These are phyloP conservation scores for Candida dajiaensis DNA, from an alignment of 805 yeast genomes.

Conservation along the genomic window DNA sequence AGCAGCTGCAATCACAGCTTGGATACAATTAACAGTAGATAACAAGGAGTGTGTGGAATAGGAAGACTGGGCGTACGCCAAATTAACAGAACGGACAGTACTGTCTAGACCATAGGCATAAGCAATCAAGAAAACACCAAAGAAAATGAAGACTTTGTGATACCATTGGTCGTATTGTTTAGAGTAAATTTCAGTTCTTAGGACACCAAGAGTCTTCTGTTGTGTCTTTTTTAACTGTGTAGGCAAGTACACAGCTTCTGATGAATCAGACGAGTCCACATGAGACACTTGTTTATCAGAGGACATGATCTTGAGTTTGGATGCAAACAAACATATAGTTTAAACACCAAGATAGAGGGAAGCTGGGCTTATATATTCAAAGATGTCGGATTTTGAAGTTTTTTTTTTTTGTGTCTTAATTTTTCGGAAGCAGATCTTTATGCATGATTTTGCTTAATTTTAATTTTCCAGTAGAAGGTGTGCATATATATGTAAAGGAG, in stretches of 20 bases:
- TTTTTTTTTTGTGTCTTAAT: neutral
- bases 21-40: slow-evolving; percentile 46
- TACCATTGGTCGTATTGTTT: slow-evolving; percentile 35
- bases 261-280: neutral
- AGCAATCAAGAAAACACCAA: slow-evolving; percentile 47
- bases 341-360: neutral
- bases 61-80: slow-evolving; percentile 40
- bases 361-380: neutral
- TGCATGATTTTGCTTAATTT: neutral
- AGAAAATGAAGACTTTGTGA: slow-evolving; percentile 37
- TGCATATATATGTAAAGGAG: too few relatives aligned
- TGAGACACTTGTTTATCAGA: neutral
- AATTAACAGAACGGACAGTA: slow-evolving; percentile 30
- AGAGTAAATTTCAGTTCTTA: slow-evolving; percentile 49
- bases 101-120: slow-evolving; percentile 58
- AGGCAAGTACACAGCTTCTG: neutral
- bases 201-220: slow-evolving; percentile 36
- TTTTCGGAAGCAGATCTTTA: neutral
- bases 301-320: neutral
- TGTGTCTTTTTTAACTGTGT: slow-evolving; percentile 1
- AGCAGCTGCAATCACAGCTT: slow-evolving; percentile 50
- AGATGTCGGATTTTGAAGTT: neutral
- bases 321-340: too few relatives aligned
- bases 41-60: slow-evolving; percentile 43
- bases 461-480: neutral